Evolutionary conservation across 371 early-diverging fungal species (phyloP).

Genomic region (Zancudomyces culisetae): DNA sequence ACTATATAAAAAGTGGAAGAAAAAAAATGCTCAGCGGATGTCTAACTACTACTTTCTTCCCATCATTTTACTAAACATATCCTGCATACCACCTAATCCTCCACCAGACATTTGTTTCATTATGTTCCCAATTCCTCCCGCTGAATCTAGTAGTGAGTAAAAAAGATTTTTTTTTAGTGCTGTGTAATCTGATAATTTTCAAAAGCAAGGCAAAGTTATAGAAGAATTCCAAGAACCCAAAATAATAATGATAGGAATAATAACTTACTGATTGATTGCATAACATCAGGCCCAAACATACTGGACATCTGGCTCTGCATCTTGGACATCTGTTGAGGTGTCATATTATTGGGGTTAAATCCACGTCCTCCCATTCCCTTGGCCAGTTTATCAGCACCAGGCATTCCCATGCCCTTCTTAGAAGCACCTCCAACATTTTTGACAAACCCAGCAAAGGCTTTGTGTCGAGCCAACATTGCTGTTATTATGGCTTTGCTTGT

Average conservation of each 20-base stretch:
- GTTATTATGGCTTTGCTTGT: constrained; percentile 68
- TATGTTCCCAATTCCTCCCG: constrained; percentile 63
- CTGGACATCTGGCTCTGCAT: constrained; percentile 49
- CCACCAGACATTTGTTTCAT: constrained; percentile 58
- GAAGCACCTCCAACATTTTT: constrained; percentile 88
- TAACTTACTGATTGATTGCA: constrained; percentile 42
- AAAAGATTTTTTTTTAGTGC: not conserved
- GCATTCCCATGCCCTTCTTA: constrained; percentile 39
- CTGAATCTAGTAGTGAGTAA: constrained; percentile 27
- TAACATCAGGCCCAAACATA: constrained; percentile 52
- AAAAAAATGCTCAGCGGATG: not conserved
- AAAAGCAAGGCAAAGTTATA: not conserved
- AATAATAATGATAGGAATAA: not conserved
- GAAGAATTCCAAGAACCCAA: not conserved
- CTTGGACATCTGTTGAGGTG: constrained; percentile 33
- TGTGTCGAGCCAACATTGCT: constrained; percentile 65
- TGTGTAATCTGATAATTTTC: not conserved
- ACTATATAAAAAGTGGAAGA: not conserved
- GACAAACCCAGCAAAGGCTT: constrained; percentile 75
- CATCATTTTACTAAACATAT: constrained; percentile 41
- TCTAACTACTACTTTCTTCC: constrained; percentile 5
- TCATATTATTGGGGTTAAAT: constrained; percentile 23
- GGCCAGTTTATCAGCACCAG: too few relatives aligned
- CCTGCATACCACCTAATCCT: constrained; percentile 40
- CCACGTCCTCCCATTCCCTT: constrained; percentile 2